These are phyloP conservation scores for Pythium biforme DNA, from an alignment of 352 stramenopile species.

Conservation along the genomic window DNA sequence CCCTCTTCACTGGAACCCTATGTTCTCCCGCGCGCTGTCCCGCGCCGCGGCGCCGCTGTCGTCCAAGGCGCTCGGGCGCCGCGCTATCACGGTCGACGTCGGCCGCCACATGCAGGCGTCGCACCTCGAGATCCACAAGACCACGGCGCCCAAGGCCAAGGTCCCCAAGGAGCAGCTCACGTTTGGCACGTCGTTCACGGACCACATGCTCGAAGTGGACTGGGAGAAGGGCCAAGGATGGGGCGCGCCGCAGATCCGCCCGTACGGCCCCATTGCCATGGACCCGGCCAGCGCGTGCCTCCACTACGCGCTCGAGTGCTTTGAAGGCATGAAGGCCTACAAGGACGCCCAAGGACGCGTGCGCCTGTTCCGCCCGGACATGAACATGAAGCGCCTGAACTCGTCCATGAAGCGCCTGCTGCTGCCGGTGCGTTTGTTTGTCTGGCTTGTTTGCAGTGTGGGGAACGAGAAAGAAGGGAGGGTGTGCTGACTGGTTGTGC, in stretches of 20 bases:
- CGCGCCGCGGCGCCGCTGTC: not conserved
- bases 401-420: conserved; percentile 92
- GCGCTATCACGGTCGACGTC: conserved; percentile 32
- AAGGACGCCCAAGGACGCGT: conserved; percentile 81
- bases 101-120: conserved; percentile 32
- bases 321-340: conserved; percentile 97
- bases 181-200: conserved; percentile 95
- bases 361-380: conserved; percentile 94
- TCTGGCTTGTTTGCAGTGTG: too few species aligned
- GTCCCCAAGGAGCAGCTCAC: conserved; percentile 84
- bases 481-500: not conserved
- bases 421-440: conserved; percentile 71
- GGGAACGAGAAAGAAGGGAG: not conserved
- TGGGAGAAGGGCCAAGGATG: conserved; percentile 87
- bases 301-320: conserved; percentile 95
- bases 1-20: not conserved
- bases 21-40: conserved; percentile 19
- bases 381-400: conserved; percentile 96
- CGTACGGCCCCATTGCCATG: conserved; percentile 90
- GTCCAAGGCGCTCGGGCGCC: conserved; percentile 9
- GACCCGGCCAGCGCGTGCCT: conserved; percentile 91
- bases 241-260: conserved; percentile 87
- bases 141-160: conserved; percentile 46
- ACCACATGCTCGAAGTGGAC: conserved; percentile 97
- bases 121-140: conserved; percentile 51